Base-by-base conservation (phyloP, 495 filamentous ascomycete species). In the Aspergillus taichungensis region DNA sequence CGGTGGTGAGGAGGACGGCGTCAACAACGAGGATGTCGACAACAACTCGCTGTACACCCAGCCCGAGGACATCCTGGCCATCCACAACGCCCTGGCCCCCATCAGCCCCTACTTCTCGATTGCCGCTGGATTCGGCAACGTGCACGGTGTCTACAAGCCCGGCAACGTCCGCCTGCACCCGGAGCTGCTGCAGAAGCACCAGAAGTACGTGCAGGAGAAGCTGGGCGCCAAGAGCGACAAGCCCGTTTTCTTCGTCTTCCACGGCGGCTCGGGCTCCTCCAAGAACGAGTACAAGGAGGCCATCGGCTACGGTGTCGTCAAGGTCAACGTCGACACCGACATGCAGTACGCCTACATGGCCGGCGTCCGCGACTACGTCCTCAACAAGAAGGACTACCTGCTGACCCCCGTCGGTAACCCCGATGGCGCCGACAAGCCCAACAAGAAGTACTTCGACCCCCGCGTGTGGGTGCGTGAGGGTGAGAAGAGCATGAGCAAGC, bases 191-290 rank as follows among this genome's bases (percentile, higher is more conserved):
- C 75, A 75, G 61, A 92, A 94, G 79, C 94, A 99, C 78, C 92
- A 99, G 73, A 76, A 74, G 51, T 87, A 84, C 66, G 88, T 95
- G 59, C 79, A 84, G 67, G 79, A 89, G 73, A 71, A 89, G 76
- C 77, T 67, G 48, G 55, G 58, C 42, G 67, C 75, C 52, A 67
- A 71, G 48, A 80, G 87, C 50, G 74, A 83, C 58, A 95, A 95
- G 81, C 92, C 94, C 45, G 82, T 96, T 59, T 96, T 94, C 80
- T 84, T 99, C 65, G 92, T 99, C 64, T 99, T 99, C 82, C 92
- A 99, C 75, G 94, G 94, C 54, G 92, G 92, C 50, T 91, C 85
- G 44, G 94, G 92, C 47, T 90, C 84, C 40, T 74, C 78, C 62
- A 94, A 95, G 77, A 64, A 84, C 47, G 92, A 97, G 72, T 97